phyloP scores from a whole-genome alignment of 352 stramenopile species.

The Phytophthora palmivora region DNA sequence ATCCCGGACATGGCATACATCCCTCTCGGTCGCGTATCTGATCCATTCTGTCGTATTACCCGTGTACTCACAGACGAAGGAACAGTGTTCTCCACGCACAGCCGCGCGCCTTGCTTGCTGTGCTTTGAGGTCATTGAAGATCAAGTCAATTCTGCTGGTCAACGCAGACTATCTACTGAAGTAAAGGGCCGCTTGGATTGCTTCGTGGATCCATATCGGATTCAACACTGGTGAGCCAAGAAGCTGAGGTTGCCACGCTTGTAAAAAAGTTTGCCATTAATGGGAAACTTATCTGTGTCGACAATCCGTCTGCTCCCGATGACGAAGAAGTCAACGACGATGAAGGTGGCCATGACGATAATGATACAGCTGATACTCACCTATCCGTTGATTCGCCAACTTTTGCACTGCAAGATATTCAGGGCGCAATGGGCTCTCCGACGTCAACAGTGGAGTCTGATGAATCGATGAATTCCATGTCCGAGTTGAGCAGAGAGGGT shows the following conservation, averaged over 20 bases:
- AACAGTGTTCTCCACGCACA: constrained; percentile 86
- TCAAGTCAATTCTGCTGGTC: constrained; percentile 63
- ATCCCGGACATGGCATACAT: constrained; percentile 84
- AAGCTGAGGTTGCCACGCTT: constrained; percentile 52
- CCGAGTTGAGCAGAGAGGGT: constrained; percentile 17
- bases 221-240: constrained; percentile 36
- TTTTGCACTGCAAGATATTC: constrained; percentile 11
- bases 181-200: constrained; percentile 1
- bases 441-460: constrained; percentile 11
- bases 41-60: constrained; percentile 72
- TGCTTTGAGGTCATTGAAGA: constrained; percentile 86
- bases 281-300: constrained; percentile 58
- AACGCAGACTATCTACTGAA: constrained; percentile 40
- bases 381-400: constrained; percentile 2
- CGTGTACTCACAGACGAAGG: constrained; percentile 76
- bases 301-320: constrained; percentile 35
- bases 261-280: constrained; percentile 74
- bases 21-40: constrained; percentile 71
- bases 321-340: constrained; percentile 49
- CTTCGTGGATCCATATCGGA: constrained; percentile 23
- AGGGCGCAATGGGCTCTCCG: constrained; percentile 21
- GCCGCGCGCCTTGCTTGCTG: constrained; percentile 70
- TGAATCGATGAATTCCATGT: constrained; percentile 34
- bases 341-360: constrained; percentile 21
- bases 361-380: neutral